Percentiles rank a stretch among this genome's conserved stretches.
phyloP scores from a whole-genome alignment of 176 grass and related monocot species.

The Tuctoria greenei region DNA sequence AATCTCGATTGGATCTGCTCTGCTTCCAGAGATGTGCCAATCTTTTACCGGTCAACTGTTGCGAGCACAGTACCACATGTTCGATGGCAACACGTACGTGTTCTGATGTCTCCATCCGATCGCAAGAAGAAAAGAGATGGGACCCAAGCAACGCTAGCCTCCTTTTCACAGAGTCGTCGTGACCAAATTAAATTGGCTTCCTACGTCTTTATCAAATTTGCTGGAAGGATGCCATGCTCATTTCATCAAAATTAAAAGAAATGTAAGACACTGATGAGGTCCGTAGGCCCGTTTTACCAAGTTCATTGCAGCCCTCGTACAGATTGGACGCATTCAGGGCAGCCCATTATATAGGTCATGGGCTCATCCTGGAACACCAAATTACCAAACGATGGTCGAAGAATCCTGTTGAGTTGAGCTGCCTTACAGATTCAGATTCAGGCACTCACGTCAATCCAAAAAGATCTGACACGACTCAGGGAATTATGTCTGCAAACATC shows the following conservation, averaged over 20 bases:
- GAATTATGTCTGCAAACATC: too few species aligned
- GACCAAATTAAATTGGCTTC: neutral
- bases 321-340: neutral
- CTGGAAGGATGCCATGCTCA: neutral
- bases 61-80: too few species aligned
- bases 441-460: neutral
- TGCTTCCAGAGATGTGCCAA: neutral
- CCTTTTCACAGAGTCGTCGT: neutral
- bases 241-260: neutral
- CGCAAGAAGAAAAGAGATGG: too few species aligned
- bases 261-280: neutral
- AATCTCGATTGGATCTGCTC: constrained; percentile 41
- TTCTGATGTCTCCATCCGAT: too few species aligned
- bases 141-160: too few species aligned
- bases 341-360: neutral
- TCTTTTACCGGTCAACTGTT: neutral
- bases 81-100: too few species aligned
- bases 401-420: neutral
- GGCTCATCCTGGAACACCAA: neutral
- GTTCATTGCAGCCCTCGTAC: neutral
- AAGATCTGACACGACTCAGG: too few species aligned
- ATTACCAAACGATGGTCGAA: neutral
- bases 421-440: neutral
- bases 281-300: neutral
- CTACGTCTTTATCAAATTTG: too few species aligned